phyloP scores from a whole-genome alignment of 2,329 filamentous ascomycete genomes.

The Rasamsonia emersonii region DNA sequence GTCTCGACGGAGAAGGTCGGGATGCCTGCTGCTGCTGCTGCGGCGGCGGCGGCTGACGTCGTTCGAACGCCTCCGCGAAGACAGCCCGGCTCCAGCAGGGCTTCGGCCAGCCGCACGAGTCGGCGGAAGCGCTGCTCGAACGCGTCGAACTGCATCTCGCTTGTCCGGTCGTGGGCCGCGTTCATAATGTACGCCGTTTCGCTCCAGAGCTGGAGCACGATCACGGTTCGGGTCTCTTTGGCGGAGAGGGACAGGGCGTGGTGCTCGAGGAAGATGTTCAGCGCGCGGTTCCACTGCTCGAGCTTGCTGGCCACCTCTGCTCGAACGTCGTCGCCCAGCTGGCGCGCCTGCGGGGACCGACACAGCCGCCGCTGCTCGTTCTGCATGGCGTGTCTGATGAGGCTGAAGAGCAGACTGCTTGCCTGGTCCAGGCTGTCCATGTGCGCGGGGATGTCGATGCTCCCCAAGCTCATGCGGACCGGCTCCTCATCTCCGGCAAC shows the following conservation, averaged over 20 bases:
- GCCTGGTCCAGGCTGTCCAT: conserved; percentile 3
- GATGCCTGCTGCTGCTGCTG: too few species aligned
- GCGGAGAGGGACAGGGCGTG: background rate
- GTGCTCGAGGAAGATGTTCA: background rate
- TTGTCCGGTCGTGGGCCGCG: background rate
- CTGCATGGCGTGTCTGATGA: conserved; percentile 1
- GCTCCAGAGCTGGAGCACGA: conserved; percentile 8
- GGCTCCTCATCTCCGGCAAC: background rate
- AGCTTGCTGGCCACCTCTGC: conserved; percentile 2
- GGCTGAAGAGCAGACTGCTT: conserved; percentile 4
- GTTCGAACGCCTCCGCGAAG: too few species aligned
- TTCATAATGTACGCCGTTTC: conserved; percentile 7
- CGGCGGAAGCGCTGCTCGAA: conserved; percentile 5
- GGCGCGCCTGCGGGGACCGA: background rate
- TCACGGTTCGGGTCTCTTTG: conserved; percentile 5
- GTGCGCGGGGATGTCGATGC: background rate
- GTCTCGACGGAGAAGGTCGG: conserved; percentile 16
- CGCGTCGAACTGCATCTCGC: conserved; percentile 9
- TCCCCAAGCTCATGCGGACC: background rate
- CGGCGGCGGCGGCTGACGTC: too few species aligned
- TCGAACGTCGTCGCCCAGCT: background rate
- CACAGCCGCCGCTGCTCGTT: too few species aligned
- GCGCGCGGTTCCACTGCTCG: background rate
- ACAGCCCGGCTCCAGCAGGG: conserved; percentile 2
- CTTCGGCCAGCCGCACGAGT: conserved; percentile 3